A percentile compares a stretch with the other conserved stretches of the same genome.
Conservation (phyloP, 139 green algal genomes). For the Chlorella sorokiniana region DNA sequence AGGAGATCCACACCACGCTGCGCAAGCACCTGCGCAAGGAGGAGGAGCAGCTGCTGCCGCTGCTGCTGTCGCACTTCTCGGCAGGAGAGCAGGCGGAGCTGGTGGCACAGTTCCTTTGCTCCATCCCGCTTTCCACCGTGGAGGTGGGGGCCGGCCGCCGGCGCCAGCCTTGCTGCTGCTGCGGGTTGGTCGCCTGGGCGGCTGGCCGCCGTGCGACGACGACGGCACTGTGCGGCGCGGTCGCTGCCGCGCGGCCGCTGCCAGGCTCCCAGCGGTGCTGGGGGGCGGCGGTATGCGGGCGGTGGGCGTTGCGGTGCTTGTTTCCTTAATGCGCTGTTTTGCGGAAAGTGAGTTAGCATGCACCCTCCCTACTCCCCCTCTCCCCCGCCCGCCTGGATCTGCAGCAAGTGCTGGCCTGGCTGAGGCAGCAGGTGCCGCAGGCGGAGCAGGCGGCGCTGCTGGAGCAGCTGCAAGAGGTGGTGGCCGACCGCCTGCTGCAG, state of each 20-base stretch:
- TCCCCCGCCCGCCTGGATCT: background rate
- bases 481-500: constrained; percentile 75
- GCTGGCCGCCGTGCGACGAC: background rate
- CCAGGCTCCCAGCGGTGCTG: too few species aligned
- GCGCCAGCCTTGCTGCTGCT: background rate
- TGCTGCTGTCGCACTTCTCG: constrained; percentile 89
- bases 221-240: background rate
- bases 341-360: too few species aligned
- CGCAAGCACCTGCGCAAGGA: constrained; percentile 94
- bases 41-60: constrained; percentile 95
- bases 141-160: constrained; percentile 32
- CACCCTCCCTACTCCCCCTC: too few species aligned
- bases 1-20: constrained; percentile 83
- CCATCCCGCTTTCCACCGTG: constrained; percentile 88
- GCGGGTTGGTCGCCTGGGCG: background rate
- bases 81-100: constrained; percentile 83
- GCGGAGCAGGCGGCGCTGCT: constrained; percentile 48
- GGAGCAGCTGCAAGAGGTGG: constrained; percentile 62
- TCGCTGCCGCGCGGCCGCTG: too few species aligned
- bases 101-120: constrained; percentile 95
- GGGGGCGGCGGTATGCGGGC: too few species aligned
- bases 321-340: background rate
- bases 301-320: too few species aligned
- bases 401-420: constrained; percentile 73
- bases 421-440: constrained; percentile 69